These are phyloP conservation scores for Leccinum obscurum DNA, from an alignment of 768 basidiomycete genomes.

Conservation along the genomic window DNA sequence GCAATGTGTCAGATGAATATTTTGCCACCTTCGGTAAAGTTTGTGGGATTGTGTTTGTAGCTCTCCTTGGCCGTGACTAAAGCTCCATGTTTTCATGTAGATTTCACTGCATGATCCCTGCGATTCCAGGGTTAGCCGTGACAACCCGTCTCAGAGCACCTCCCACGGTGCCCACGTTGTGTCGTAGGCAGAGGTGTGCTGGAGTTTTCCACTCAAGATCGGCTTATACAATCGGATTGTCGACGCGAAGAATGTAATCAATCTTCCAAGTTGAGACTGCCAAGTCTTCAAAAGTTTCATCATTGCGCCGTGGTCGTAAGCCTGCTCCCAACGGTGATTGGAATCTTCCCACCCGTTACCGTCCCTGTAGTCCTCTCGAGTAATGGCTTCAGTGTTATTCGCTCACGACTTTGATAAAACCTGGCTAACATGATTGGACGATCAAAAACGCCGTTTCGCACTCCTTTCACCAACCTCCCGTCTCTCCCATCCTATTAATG, in stretches of 20 bases:
- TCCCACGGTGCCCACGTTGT: not conserved
- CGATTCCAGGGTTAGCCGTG: constrained; percentile 6
- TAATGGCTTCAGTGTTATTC: not conserved
- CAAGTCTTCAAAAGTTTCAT: not conserved
- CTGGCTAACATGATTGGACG: not conserved
- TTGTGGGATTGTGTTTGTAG: too few species aligned
- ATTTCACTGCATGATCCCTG: not conserved
- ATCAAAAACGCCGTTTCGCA: constrained; percentile 9
- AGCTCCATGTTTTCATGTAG: too few species aligned
- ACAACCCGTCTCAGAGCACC: not conserved
- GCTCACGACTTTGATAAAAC: constrained; percentile 9
- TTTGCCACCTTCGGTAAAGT: too few species aligned
- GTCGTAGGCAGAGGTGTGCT: not conserved
- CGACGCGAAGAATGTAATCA: not conserved
- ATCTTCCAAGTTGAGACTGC: not conserved
- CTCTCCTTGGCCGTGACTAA: too few species aligned
- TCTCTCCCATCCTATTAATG: constrained; percentile 9
- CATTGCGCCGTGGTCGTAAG: not conserved
- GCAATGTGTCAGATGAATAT: too few species aligned
- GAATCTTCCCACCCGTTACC: constrained; percentile 5
- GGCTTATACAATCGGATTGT: not conserved
- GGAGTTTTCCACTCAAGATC: not conserved
- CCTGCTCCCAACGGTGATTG: not conserved
- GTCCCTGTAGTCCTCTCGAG: constrained; percentile 11
- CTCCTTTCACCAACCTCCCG: not conserved